Base-by-base conservation (phyloP, 2,329 filamentous ascomycete genomes). In the Mollisia scopiformis region DNA sequence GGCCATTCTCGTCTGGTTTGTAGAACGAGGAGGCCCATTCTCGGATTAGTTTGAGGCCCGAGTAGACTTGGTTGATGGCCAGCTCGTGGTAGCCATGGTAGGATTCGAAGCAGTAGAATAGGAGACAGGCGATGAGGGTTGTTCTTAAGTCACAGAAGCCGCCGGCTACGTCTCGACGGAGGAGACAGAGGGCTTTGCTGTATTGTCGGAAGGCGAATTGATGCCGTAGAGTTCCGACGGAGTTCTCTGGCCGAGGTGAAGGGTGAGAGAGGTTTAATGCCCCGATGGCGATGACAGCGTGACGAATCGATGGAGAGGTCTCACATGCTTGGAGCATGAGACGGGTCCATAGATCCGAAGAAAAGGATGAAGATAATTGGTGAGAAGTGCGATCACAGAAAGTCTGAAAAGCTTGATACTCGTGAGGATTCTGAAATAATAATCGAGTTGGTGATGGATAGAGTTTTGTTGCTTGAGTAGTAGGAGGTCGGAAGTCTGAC, bases 21-120 rank as follows among this genome's bases (percentile, higher is more conserved):
- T 62, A 64, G 30, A 61, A 61, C 6, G 57, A 46, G 1, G 57
- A 46, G 1, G 61, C 50, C 65, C 62, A 68, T 43, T 68, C 64
- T 19, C 65, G 57, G 30, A 68, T 64, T 5, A 62, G 53, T 31
- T 62, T 62, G 2, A 68, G 54, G 1, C 66, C 66, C 1, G 57
- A 57, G 10, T 63, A 62, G 6, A 67, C 60, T 55, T 65, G 61
- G 3, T 41, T 57, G 31, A 65, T 55, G 13, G 61, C 62, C 10
- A 56, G 37, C 27, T 64, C 62, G 52, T 63, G 59, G 51, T 63
- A 63, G 6, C 63, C 64, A 37, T 66, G 58, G 16, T 60, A 63
- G 13, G 58, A 62, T 19, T 68, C 66, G n/a, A 68, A 67, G 52
- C 66, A 68, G 50, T 65, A 64, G 33, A 67, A 65, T 0, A 68